These are phyloP conservation scores for Notholithocarpus densiflorus DNA, from an alignment of 306 rosid genomes.

Conservation along the genomic window DNA sequence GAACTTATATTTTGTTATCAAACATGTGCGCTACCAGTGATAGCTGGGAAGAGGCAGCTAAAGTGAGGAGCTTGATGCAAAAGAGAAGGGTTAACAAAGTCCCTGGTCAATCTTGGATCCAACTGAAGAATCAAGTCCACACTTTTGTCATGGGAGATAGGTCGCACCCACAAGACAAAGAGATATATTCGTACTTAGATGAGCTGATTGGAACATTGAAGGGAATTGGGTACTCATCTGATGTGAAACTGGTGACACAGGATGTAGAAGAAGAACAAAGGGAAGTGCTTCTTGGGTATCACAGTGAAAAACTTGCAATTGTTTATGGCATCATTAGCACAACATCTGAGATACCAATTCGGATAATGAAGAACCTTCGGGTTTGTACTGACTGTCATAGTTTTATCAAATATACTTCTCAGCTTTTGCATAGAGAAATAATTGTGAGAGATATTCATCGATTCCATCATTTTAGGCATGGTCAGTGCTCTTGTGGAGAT, in stretches of 20 bases:
- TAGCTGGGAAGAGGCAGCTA: constrained; percentile 76
- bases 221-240: constrained; percentile 64
- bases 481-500: constrained; percentile 72
- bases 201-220: constrained; percentile 60
- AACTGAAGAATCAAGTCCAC: constrained; percentile 61
- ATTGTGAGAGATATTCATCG: constrained; percentile 65
- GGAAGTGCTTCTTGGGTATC: constrained; percentile 60
- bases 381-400: constrained; percentile 68
- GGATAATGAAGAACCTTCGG: constrained; percentile 69
- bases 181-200: constrained; percentile 56
- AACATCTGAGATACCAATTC: constrained; percentile 44
- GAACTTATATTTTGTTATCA: constrained; percentile 59
- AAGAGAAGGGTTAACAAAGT: constrained; percentile 64
- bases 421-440: constrained; percentile 60
- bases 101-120: constrained; percentile 88
- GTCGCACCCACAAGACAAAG: constrained; percentile 43
- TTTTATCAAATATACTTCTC: constrained; percentile 68
- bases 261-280: constrained; percentile 81
- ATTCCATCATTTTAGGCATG: constrained; percentile 67
- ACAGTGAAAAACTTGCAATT: constrained; percentile 77
- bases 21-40: constrained; percentile 57
- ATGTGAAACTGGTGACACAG: constrained; percentile 51
- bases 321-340: constrained; percentile 55
- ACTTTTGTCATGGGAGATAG: constrained; percentile 57
- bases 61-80: constrained; percentile 62